Conservation (phyloP, 495 filamentous ascomycete genomes). For the Massariosphaeria phaeospora region DNA sequence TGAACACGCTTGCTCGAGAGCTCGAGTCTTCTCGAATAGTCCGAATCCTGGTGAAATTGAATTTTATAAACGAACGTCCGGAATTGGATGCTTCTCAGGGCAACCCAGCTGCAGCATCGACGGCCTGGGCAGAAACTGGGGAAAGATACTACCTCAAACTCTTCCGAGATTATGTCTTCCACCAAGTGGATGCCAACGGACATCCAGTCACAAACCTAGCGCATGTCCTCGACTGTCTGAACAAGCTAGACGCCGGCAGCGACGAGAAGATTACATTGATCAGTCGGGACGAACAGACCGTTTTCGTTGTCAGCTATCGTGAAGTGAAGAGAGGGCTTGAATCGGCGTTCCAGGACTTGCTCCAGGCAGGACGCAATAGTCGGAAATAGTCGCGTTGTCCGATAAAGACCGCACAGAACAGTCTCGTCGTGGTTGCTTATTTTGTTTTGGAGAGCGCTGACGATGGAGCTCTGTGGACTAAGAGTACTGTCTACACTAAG, state of each 20-base stretch:
- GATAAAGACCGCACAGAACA: too few relatives aligned
- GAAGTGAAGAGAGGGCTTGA: conserved; percentile 78
- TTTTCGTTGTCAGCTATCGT: conserved; percentile 78
- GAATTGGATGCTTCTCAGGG: conserved; percentile 64
- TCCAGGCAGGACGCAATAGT: conserved; percentile 49
- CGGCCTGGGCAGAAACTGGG: conserved; percentile 75
- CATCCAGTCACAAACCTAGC: conserved; percentile 76
- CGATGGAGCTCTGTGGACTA: too few relatives aligned
- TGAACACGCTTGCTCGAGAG: conserved; percentile 65
- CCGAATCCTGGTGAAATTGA: conserved; percentile 77
- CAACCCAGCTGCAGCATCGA: conserved; percentile 2
- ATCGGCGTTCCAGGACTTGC: conserved; percentile 71
- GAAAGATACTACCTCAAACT: conserved; percentile 88
- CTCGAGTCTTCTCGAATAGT: conserved; percentile 87
- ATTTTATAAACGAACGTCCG: conserved; percentile 79
- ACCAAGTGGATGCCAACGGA: conserved; percentile 80
- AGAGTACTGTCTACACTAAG: too few relatives aligned
- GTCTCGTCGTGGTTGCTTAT: too few relatives aligned
- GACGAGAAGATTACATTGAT: conserved; percentile 81
- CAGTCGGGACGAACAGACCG: conserved; percentile 83
- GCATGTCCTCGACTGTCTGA: conserved; percentile 76
- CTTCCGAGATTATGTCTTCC: conserved; percentile 95
- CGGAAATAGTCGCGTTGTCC: conserved; percentile 12
- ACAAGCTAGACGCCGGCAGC: conserved; percentile 84
- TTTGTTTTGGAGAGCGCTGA: too few relatives aligned